phyloP scores from a whole-genome alignment of 2,329 filamentous ascomycete species.

The Alternaria conjuncta region DNA sequence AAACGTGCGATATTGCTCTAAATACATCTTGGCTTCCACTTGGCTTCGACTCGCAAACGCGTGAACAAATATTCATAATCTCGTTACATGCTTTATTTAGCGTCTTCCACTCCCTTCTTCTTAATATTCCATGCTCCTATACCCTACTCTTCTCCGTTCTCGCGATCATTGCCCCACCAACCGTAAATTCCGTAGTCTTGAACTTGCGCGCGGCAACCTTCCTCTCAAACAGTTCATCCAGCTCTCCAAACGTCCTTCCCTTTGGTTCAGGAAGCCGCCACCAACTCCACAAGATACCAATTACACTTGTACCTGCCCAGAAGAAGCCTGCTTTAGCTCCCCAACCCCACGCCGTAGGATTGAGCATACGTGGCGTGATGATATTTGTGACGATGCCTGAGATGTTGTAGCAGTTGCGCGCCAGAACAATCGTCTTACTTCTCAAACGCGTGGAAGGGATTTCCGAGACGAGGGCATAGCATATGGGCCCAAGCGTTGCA shows the following conservation, averaged over 20 bases:
- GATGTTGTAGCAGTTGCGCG: slow-evolving; percentile 75
- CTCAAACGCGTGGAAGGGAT: slow-evolving; percentile 79
- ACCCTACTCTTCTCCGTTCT: background rate
- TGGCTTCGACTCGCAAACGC: too few species aligned
- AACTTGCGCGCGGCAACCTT: slow-evolving; percentile 27
- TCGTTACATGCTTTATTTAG: background rate
- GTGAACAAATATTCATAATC: background rate
- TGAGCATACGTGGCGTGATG: slow-evolving; percentile 67
- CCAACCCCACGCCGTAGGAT: slow-evolving; percentile 74
- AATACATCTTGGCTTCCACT: too few species aligned
- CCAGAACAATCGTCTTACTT: slow-evolving; percentile 86
- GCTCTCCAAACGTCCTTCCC: slow-evolving; percentile 79
- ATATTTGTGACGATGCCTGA: slow-evolving; percentile 81
- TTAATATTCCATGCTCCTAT: background rate
- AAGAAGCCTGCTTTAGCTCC: slow-evolving; percentile 84
- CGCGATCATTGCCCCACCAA: background rate
- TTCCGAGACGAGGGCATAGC: slow-evolving; percentile 76
- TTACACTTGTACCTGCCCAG: slow-evolving; percentile 77
- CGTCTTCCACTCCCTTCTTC: background rate
- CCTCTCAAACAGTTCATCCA: slow-evolving; percentile 79
- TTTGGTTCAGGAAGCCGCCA: slow-evolving; percentile 79
- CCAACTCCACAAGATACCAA: slow-evolving; percentile 77
- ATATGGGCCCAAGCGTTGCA: slow-evolving; percentile 45
- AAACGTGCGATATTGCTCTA: too few species aligned
- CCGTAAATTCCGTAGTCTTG: background rate